Conservation (phyloP, 2,329 filamentous ascomycete species). For the Plenodomus lindquistii region DNA sequence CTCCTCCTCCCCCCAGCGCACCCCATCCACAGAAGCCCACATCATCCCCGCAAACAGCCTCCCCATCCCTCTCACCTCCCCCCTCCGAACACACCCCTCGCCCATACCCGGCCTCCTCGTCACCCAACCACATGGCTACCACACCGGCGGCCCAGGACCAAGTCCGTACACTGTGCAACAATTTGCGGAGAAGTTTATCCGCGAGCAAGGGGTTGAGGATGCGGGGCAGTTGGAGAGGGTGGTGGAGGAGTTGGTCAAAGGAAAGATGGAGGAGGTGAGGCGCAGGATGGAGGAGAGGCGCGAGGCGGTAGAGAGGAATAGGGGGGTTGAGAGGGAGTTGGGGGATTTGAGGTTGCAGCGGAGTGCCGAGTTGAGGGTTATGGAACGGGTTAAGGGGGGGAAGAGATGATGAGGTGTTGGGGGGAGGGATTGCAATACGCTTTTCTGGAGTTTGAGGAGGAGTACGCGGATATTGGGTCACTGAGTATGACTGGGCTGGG, state of each 20-base stretch:
- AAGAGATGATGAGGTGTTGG: conserved; percentile 21
- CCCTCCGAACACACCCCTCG: conserved; percentile 48
- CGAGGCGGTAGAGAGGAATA: conserved; percentile 47
- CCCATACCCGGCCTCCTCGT: conserved; percentile 50
- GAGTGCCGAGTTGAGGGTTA: conserved; percentile 50
- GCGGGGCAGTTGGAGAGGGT: conserved; percentile 41
- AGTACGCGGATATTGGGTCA: not conserved
- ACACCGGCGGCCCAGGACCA: conserved; percentile 53
- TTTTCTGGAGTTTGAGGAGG: no score
- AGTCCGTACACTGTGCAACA: conserved; percentile 36
- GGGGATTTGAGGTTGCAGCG: conserved; percentile 50
- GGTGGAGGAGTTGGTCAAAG: conserved; percentile 37
- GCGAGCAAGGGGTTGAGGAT: conserved; percentile 41
- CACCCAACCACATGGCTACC: conserved; percentile 52
- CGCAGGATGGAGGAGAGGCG: conserved; percentile 46
- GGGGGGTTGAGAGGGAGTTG: conserved; percentile 49
- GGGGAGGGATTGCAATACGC: no score
- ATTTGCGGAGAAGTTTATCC: conserved; percentile 48
- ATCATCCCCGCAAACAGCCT: conserved; percentile 40
- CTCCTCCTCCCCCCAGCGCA: conserved; percentile 25
- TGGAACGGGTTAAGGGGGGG: conserved; percentile 45
- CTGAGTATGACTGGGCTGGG: no score
- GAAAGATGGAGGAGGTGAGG: conserved; percentile 42
- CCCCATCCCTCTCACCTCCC: conserved; percentile 49
- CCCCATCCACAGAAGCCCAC: conserved; percentile 21